Conservation (phyloP, 495 filamentous ascomycete species). For the Xylaria venustula region DNA sequence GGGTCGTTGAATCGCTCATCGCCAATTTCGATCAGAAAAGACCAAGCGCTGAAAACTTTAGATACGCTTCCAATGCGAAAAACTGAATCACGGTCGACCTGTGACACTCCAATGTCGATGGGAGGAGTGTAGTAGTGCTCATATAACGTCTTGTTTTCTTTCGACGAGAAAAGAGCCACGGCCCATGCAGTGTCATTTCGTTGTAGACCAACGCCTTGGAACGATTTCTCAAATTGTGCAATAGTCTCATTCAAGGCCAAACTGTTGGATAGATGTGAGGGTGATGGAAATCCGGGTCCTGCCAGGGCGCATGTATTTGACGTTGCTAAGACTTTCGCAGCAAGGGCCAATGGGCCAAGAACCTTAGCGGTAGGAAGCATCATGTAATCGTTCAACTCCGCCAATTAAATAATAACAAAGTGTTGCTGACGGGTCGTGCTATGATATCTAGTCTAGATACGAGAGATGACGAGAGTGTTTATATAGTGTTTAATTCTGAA, state of each 20-base stretch:
- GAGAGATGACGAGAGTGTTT: background rate
- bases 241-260: background rate
- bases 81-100: slow-evolving; percentile 40
- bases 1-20: slow-evolving; percentile 39
- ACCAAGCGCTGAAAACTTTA: slow-evolving; percentile 43
- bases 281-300: background rate
- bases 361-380: background rate
- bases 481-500: background rate
- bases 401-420: background rate
- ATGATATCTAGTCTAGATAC: background rate
- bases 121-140: slow-evolving; percentile 20
- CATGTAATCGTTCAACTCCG: background rate
- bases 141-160: slow-evolving; percentile 19
- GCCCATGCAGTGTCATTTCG: slow-evolving; percentile 30
- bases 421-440: background rate
- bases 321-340: background rate
- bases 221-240: background rate
- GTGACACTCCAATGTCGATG: slow-evolving; percentile 19
- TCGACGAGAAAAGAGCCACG: slow-evolving; percentile 32
- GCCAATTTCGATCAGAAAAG: slow-evolving; percentile 32
- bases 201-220: background rate
- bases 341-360: background rate
- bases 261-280: background rate
- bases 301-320: background rate
- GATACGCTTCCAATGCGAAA: slow-evolving; percentile 47